Percentiles rank a stretch among this genome's conserved stretches.
Evolutionary conservation across 2,329 filamentous ascomycete species (phyloP).

Genomic region (Colletotrichum incanum): DNA sequence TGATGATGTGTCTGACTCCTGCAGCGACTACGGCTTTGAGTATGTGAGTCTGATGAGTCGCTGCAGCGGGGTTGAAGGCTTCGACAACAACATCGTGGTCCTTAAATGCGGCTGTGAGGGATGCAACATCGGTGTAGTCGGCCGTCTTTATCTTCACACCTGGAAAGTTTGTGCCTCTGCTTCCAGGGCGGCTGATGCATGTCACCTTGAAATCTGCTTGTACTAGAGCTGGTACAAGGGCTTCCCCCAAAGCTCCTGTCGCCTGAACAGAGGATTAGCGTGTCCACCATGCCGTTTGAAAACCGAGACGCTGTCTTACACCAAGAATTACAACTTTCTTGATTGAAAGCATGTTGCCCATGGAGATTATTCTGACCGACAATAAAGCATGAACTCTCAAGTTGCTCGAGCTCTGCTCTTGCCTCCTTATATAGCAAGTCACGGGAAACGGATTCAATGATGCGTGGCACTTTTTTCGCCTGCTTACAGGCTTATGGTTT

Average conservation of each 20-base stretch:
- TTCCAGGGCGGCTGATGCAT: not conserved
- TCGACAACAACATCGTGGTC: constrained; percentile 54
- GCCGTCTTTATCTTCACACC: constrained; percentile 56
- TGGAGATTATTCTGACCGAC: not conserved
- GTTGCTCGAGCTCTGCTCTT: not conserved
- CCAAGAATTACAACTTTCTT: constrained; percentile 22
- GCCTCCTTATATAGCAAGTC: not conserved
- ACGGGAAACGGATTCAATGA: too few species aligned
- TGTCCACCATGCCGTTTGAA: not conserved
- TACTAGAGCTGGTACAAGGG: constrained; percentile 19
- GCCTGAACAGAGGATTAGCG: not conserved
- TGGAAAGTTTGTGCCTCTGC: constrained; percentile 44
- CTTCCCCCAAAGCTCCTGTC: constrained; percentile 18
- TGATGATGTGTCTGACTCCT: constrained; percentile 44
- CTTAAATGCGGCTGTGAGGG: constrained; percentile 48
- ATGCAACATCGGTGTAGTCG: constrained; percentile 62
- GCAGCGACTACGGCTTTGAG: constrained; percentile 43
- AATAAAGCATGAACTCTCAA: not conserved
- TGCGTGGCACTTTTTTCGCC: not conserved
- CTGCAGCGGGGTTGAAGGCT: constrained; percentile 47
- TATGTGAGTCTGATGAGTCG: constrained; percentile 43
- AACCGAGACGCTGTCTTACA: not conserved
- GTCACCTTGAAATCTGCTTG: constrained; percentile 10
- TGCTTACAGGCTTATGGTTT: not conserved
- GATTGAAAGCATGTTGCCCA: not conserved